phyloP scores from a whole-genome alignment of 495 filamentous ascomycete genomes.

The Penicillium samsonianum region DNA sequence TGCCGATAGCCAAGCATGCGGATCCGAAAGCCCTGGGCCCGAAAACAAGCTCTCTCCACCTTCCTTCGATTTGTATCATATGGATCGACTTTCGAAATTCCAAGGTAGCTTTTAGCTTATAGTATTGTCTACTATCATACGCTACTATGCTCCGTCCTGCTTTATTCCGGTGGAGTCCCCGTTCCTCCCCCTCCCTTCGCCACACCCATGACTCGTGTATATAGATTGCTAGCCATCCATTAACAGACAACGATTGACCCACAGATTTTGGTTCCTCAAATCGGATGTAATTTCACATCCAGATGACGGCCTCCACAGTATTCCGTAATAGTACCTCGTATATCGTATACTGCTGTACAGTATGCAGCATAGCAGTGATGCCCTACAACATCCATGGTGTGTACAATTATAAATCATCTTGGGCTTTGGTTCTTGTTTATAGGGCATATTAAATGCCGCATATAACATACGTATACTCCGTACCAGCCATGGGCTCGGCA shows the following conservation, averaged over 20 bases:
- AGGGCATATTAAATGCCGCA: neutral
- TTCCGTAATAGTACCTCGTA: neutral
- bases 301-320: neutral
- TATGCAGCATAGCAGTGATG: neutral
- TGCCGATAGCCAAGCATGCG: neutral
- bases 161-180: neutral
- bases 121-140: neutral
- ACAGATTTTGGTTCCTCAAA: neutral
- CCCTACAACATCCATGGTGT: neutral
- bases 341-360: neutral
- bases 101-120: neutral
- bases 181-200: neutral
- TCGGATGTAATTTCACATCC: neutral
- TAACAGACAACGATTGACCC: neutral
- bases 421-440: neutral
- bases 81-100: neutral
- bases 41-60: slow-evolving; percentile 9
- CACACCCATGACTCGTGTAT: neutral
- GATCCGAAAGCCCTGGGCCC: neutral
- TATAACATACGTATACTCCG: neutral
- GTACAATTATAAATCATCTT: neutral
- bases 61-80: neutral
- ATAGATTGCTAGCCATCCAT: slow-evolving; percentile 1
- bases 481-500: neutral
- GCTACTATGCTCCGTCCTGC: neutral